Evolutionary conservation across 352 stramenopile genomes (phyloP).

Genomic region (Globisporangium polare): DNA sequence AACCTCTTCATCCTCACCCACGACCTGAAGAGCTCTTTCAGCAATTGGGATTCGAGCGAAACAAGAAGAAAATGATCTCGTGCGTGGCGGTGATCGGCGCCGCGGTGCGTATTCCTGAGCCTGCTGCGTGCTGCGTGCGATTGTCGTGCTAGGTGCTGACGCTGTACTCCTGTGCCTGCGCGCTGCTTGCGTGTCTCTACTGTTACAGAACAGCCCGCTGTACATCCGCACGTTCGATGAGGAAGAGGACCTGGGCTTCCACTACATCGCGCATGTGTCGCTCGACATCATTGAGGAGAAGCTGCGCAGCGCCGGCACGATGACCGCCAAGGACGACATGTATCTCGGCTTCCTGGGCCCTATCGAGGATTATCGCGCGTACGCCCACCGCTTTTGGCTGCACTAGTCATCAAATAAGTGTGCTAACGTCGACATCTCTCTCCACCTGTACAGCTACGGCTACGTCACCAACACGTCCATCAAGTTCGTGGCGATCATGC

Average conservation of each 20-base stretch:
- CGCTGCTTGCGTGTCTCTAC: neutral
- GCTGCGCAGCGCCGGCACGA: constrained; percentile 41
- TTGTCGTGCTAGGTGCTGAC: too few relatives aligned
- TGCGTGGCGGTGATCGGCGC: constrained; percentile 80
- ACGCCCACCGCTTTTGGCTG: constrained; percentile 1
- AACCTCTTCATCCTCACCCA: neutral
- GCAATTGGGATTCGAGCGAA: neutral
- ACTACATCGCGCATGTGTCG: constrained; percentile 84
- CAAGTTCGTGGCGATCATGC: constrained; percentile 79
- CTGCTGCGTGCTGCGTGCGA: too few relatives aligned
- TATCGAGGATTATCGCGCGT: constrained; percentile 85
- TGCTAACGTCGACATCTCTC: neutral
- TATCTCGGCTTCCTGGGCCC: constrained; percentile 81
- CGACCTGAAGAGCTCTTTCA: neutral
- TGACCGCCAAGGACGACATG: constrained; percentile 76
- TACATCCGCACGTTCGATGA: constrained; percentile 83
- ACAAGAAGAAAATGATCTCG: constrained; percentile 52
- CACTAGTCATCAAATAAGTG: too few relatives aligned
- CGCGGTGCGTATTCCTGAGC: constrained; percentile 36
- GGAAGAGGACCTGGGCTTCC: constrained; percentile 82
- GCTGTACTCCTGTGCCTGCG: neutral
- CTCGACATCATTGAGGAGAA: constrained; percentile 86
- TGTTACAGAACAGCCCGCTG: constrained; percentile 64
- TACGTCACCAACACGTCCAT: constrained; percentile 87
- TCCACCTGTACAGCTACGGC: constrained; percentile 34